phyloP scores from a whole-genome alignment of 768 basidiomycete genomes.

The Podaxis sp. region DNA sequence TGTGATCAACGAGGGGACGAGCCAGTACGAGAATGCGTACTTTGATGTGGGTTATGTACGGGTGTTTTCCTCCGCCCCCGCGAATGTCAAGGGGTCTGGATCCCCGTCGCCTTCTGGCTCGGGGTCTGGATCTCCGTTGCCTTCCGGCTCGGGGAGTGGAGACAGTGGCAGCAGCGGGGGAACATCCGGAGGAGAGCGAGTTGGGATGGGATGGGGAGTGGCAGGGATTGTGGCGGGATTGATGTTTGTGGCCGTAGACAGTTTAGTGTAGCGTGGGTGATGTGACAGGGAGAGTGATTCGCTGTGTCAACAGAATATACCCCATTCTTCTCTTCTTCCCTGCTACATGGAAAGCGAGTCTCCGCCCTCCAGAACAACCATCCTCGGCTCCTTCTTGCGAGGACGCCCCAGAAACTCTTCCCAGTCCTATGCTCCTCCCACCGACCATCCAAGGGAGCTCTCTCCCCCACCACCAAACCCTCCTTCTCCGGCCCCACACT shows the following conservation, averaged over 20 bases:
- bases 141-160: background rate
- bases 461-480: conserved; percentile 44
- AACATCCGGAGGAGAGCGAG: background rate
- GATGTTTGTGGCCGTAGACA: background rate
- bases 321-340: background rate
- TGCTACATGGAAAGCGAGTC: conserved; percentile 35
- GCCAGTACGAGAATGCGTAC: conserved; percentile 18
- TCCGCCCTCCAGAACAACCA: conserved; percentile 55
- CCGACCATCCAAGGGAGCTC: conserved; percentile 33
- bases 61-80: conserved; percentile 1
- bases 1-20: conserved; percentile 18
- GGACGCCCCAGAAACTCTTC: conserved; percentile 68
- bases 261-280: conserved; percentile 3
- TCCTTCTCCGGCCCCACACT: conserved; percentile 30
- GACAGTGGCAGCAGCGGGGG: background rate
- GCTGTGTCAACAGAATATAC: conserved; percentile 18
- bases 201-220: background rate
- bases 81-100: background rate
- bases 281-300: background rate
- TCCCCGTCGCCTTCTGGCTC: background rate
- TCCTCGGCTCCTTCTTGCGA: conserved; percentile 73
- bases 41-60: conserved; percentile 20
- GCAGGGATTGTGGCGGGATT: background rate
- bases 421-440: conserved; percentile 36
- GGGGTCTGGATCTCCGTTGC: background rate